Evolutionary conservation across 1,284 basidiomycete genomes (phyloP).

Genomic region (Sporisorium graminicola): DNA sequence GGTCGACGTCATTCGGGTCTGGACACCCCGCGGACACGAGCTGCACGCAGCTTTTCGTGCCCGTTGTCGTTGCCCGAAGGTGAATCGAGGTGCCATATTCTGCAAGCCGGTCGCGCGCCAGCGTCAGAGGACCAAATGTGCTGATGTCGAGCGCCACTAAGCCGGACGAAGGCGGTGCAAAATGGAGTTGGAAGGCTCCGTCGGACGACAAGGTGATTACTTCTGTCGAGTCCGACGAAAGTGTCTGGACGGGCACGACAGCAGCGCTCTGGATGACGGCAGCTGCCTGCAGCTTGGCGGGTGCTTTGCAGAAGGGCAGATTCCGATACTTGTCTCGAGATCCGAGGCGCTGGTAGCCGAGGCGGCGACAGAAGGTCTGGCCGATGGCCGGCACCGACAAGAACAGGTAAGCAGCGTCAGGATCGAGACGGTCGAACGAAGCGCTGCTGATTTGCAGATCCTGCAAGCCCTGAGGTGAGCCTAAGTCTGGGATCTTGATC

Average conservation of each 20-base stretch:
- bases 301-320: constrained; percentile 33
- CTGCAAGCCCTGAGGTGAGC: not conserved
- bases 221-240: constrained; percentile 18
- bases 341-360: constrained; percentile 29
- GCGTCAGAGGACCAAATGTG: constrained; percentile 9
- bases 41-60: not conserved
- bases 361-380: constrained; percentile 36
- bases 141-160: constrained; percentile 23
- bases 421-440: constrained; percentile 11
- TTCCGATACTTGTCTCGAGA: constrained; percentile 6
- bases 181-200: constrained; percentile 21
- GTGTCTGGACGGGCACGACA: constrained; percentile 5
- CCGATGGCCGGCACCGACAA: constrained; percentile 21
- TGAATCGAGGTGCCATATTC: not conserved
- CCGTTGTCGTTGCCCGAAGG: not conserved
- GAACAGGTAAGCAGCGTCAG: constrained; percentile 25
- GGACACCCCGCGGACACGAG: constrained; percentile 1
- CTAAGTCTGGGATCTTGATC: constrained; percentile 27
- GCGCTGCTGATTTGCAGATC: constrained; percentile 16
- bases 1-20: not conserved
- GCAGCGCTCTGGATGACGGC: constrained; percentile 6
- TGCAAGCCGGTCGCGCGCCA: not conserved
- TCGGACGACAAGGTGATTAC: constrained; percentile 10
- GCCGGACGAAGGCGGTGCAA: constrained; percentile 30
- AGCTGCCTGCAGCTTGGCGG: constrained; percentile 19